phyloP scores from a whole-genome alignment of 148 eudicot genomes.

The Simmondsia chinensis region DNA sequence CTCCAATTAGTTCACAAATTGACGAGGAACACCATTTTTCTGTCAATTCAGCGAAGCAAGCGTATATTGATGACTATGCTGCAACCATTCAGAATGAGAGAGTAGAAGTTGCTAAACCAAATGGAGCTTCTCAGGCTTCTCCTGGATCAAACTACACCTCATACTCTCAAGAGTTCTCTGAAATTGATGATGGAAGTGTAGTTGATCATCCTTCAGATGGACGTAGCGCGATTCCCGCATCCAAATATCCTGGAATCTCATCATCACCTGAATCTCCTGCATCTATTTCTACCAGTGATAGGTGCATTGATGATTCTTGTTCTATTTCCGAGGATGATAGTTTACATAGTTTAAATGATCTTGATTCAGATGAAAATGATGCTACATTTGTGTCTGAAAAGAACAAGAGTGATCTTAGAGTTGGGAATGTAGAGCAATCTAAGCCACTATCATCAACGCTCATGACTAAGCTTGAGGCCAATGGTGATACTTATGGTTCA shows the following conservation, averaged over 20 bases:
- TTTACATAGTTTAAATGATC: slow-evolving; percentile 24
- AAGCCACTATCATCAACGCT: slow-evolving; percentile 13
- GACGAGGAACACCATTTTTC: slow-evolving; percentile 21
- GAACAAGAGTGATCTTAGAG: slow-evolving; percentile 13
- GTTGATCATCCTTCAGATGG: slow-evolving; percentile 9
- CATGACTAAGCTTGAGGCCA: slow-evolving; percentile 6
- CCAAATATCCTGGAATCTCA: slow-evolving; percentile 4
- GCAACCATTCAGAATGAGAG: slow-evolving; percentile 14
- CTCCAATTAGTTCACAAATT: slow-evolving; percentile 10
- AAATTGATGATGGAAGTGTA: slow-evolving; percentile 17
- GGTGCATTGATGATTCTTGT: slow-evolving; percentile 12
- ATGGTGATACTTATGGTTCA: slow-evolving; percentile 8
- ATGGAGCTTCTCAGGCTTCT: slow-evolving; percentile 9
- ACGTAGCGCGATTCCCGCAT: slow-evolving; percentile 7
- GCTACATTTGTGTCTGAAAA: slow-evolving; percentile 13
- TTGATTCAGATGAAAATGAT: slow-evolving; percentile 14
- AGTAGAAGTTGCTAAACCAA: slow-evolving; percentile 17
- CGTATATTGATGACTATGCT: slow-evolving; percentile 9
- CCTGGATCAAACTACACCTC: slow-evolving; percentile 8
- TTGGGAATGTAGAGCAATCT: slow-evolving; percentile 8
- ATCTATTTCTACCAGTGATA: slow-evolving; percentile 8
- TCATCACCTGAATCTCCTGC: slow-evolving; percentile 8
- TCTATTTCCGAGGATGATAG: slow-evolving; percentile 21
- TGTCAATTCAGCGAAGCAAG: slow-evolving; percentile 19
- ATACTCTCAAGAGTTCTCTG: slow-evolving; percentile 2